Conservation (phyloP, 179 eudicot species). For the Camellia oleifera region DNA sequence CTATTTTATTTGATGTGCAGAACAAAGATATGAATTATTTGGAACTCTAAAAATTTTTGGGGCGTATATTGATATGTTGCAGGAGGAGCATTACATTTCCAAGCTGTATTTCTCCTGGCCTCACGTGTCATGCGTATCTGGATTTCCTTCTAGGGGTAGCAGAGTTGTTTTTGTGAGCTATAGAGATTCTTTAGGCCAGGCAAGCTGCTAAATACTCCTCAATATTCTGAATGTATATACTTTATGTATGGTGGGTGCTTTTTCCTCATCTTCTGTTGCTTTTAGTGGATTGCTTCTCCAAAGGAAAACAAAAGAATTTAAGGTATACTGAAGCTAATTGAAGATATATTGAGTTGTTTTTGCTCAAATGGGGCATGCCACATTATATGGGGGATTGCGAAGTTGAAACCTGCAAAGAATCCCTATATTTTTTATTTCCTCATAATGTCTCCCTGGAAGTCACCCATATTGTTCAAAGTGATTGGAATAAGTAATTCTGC, state of each 20-base stretch:
- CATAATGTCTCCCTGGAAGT: neutral
- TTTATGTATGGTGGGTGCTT: neutral
- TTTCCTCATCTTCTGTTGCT: neutral
- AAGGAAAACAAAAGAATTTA: neutral
- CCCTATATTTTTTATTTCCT: neutral
- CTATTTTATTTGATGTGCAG: neutral
- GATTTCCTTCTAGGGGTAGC: conserved; percentile 71
- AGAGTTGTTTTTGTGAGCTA: conserved; percentile 62
- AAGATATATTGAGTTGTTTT: neutral
- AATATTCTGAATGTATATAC: neutral
- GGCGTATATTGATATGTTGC: conserved; percentile 21
- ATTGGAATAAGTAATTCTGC: neutral
- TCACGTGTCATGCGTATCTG: conserved; percentile 73
- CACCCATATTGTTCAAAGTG: neutral
- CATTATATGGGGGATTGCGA: neutral
- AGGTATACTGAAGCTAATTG: neutral
- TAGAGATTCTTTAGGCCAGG: conserved; percentile 50
- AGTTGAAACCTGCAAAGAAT: neutral
- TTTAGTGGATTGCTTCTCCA: neutral
- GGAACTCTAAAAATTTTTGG: neutral
- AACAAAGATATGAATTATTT: neutral
- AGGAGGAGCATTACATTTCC: conserved; percentile 83
- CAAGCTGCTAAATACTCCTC: conserved; percentile 21
- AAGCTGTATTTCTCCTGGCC: conserved; percentile 87
- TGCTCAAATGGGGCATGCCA: neutral